These are phyloP conservation scores for Lentinula guzmanii DNA, from an alignment of 768 basidiomycete genomes.

Conservation along the genomic window DNA sequence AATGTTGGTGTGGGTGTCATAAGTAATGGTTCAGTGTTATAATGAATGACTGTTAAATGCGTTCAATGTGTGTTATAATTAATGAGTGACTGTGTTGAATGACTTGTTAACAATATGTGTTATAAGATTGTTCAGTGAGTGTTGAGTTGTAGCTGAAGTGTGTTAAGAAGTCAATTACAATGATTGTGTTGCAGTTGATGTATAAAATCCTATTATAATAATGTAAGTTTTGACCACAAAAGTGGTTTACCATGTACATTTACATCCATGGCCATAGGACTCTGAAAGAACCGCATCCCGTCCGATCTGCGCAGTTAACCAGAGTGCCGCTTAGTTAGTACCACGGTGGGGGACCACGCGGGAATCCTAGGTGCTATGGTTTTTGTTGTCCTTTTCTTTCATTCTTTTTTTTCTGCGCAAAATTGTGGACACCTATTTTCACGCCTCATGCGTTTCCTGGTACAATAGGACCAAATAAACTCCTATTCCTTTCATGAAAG, in stretches of 20 bases:
- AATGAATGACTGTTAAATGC: too few relatives aligned
- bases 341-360: conserved; percentile 61
- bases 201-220: too few relatives aligned
- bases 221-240: too few relatives aligned
- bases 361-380: conserved; percentile 52
- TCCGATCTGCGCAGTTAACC: conserved; percentile 62
- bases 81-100: too few relatives aligned
- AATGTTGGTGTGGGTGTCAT: too few relatives aligned
- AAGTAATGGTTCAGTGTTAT: too few relatives aligned
- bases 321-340: conserved; percentile 59
- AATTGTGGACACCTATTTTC: neutral
- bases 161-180: too few relatives aligned
- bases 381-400: conserved; percentile 20
- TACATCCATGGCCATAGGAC: conserved; percentile 41
- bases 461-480: neutral
- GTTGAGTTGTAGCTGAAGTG: too few relatives aligned
- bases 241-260: neutral
- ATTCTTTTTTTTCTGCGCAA: neutral
- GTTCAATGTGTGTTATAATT: too few relatives aligned
- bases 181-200: too few relatives aligned
- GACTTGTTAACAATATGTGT: too few relatives aligned
- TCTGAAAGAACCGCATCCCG: conserved; percentile 52
- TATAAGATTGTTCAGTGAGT: too few relatives aligned
- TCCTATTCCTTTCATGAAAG: neutral
- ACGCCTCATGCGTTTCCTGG: neutral